Evolutionary conservation across 2,329 filamentous ascomycete species (phyloP).

Genomic region (Hortaea sp.): DNA sequence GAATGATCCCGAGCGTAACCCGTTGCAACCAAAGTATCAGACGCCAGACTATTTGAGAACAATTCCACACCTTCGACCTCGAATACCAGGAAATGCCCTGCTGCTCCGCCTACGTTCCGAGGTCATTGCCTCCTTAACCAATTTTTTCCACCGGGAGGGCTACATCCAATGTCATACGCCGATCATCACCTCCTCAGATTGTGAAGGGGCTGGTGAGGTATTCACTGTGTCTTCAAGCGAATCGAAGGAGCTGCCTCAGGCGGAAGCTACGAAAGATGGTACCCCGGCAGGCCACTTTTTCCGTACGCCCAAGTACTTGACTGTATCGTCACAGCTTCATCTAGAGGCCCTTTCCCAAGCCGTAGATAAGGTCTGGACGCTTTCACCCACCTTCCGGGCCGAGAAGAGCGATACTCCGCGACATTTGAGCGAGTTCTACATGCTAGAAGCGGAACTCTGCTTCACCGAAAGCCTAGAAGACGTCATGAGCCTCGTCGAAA

Average conservation of each 20-base stretch:
- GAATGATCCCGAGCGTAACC: constrained; percentile 79
- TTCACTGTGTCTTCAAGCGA: constrained; percentile 52
- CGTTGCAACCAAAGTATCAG: constrained; percentile 94
- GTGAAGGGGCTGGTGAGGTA: constrained; percentile 90
- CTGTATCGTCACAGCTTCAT: constrained; percentile 89
- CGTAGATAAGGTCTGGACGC: constrained; percentile 81
- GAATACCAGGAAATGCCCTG: constrained; percentile 70
- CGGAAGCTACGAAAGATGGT: not conserved
- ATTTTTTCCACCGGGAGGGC: constrained; percentile 61
- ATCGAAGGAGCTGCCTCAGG: constrained; percentile 9
- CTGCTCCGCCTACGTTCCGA: constrained; percentile 76
- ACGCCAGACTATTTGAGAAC: constrained; percentile 79
- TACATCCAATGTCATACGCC: constrained; percentile 85
- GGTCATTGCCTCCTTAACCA: constrained; percentile 59
- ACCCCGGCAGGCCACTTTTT: constrained; percentile 58
- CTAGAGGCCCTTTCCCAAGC: constrained; percentile 85
- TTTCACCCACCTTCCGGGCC: constrained; percentile 88
- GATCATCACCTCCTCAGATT: constrained; percentile 92
- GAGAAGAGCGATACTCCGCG: constrained; percentile 88
- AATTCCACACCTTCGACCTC: constrained; percentile 75
- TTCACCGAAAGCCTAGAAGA: constrained; percentile 61
- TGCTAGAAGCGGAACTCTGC: constrained; percentile 86
- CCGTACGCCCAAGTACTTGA: constrained; percentile 79
- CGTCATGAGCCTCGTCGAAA: constrained; percentile 72
- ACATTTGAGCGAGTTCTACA: constrained; percentile 96